A percentile compares a stretch with the other conserved stretches of the same genome.
Evolutionary conservation across 2,329 filamentous ascomycete genomes (phyloP).

Genomic region (Fusarium mundagurra): DNA sequence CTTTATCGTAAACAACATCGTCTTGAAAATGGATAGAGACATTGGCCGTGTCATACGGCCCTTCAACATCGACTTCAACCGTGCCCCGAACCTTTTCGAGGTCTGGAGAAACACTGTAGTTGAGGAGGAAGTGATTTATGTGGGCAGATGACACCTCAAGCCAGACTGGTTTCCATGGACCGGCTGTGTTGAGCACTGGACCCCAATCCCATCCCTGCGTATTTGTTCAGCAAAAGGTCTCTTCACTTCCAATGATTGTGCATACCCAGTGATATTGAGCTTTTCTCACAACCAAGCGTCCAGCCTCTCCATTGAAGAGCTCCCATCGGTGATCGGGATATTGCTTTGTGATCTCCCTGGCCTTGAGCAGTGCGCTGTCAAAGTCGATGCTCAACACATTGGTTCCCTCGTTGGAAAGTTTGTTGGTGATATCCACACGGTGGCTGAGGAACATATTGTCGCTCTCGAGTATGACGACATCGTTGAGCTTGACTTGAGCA

Average conservation of each 20-base stretch:
- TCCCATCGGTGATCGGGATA: not conserved
- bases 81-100: not conserved
- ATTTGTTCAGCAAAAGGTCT: not conserved
- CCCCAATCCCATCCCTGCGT: slow-evolving; percentile 1
- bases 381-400: not conserved
- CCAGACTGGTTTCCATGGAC: not conserved
- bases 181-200: not conserved
- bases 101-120: not conserved
- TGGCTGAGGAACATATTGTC: slow-evolving; percentile 4
- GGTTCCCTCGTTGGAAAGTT: not conserved
- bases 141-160: not conserved
- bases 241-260: rapidly evolving
- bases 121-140: not conserved
- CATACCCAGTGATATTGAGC: not conserved
- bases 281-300: not conserved
- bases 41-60: not conserved
- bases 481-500: not conserved
- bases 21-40: not conserved
- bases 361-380: not conserved
- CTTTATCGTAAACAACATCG: not conserved
- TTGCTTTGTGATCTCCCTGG: not conserved
- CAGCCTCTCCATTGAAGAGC: not conserved
- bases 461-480: not conserved
- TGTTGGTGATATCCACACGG: not conserved
- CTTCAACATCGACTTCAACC: not conserved